Evolutionary conservation across 768 basidiomycete genomes (phyloP).

Genomic region (Suillus brevipes): DNA sequence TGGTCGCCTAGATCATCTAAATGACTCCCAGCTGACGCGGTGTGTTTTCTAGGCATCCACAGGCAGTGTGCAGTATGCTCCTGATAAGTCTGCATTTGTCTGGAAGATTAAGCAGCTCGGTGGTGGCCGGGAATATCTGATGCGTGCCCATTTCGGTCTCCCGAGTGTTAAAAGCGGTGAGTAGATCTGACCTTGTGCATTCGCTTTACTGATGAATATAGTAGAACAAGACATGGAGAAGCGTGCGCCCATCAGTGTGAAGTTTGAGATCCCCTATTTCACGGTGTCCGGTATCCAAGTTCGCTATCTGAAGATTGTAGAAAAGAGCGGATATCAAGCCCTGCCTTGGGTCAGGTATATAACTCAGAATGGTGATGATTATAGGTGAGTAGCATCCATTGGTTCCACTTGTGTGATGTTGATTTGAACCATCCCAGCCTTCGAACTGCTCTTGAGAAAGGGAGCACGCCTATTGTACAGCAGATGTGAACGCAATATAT

Average conservation of each 20-base stretch:
- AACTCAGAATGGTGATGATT: conserved; percentile 89
- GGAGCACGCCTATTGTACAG: conserved; percentile 59
- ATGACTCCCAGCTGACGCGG: not conserved
- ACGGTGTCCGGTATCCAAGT: conserved; percentile 98
- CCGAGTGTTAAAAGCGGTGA: conserved; percentile 89
- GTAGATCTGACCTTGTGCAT: conserved; percentile 29
- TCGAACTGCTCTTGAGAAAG: conserved; percentile 75
- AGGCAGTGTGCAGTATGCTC: conserved; percentile 94
- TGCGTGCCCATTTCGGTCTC: conserved; percentile 97
- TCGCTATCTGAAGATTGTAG: conserved; percentile 96
- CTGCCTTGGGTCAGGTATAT: conserved; percentile 96
- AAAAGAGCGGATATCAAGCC: conserved; percentile 97
- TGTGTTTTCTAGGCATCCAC: conserved; percentile 71
- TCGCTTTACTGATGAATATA: not conserved
- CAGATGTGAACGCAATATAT: conserved; percentile 27
- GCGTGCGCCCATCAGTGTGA: conserved; percentile 93
- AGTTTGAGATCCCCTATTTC: conserved; percentile 98
- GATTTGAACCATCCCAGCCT: conserved; percentile 40
- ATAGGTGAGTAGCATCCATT: conserved; percentile 55
- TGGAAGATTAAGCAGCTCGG: conserved; percentile 99
- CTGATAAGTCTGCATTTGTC: conserved; percentile 96
- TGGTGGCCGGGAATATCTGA: conserved; percentile 93
- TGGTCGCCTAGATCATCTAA: conserved; percentile 25
- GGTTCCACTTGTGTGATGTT: not conserved
- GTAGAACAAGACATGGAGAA: conserved; percentile 36